Base-by-base conservation (phyloP, 441 rosid genomes). In the Jatropha podagrica region DNA sequence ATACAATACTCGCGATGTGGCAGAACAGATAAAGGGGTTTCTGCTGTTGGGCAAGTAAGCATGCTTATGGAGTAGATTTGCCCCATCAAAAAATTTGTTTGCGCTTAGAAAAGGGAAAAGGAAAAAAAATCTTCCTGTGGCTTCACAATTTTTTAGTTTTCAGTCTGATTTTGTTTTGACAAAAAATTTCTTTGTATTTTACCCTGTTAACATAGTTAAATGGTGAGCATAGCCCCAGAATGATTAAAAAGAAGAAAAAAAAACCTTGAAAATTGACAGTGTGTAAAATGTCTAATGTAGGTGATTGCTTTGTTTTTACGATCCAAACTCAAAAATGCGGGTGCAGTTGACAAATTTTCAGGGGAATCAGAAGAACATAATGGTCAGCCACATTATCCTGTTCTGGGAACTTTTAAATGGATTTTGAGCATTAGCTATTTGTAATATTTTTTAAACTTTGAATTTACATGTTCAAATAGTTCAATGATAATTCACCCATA, bases 11-110 rank as follows among this genome's bases (percentile, higher is more conserved):
- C 97, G n/a, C 87, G 99, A 82, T 95, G 99, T 60, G 98, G 97
- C 72, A 91, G 98, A 83, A 95, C 98, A 20, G 98, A 93, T 84
- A 93, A 78, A 81, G 99, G 97, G 77, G 98, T 92, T 79, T 95
- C 99, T 7, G 89, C 99, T 18, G 89, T 91, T 81, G 99, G 98
- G 55, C 98, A 93, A 84, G 99, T 95, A 77, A 85, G 85, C 81
- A 83, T 54, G 63, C 62, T 41, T 9, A 4, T 38, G 15, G 32
- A 49, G n/a, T 51, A 61, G 55, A 26, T 52, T 68, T 48, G 5
- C 26, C 32, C 65, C 38, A 41, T 61, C 61, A 42, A 32, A 26
- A 27, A 59, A 18, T 4, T 27, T 3, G 40, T 42, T 14, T 44
- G 41, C 13, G 20, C 32, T 40, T 71, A 13, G 8, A 18, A 49